phyloP scores from a whole-genome alignment of 176 grass and related monocot species.

The Otatea glauca region DNA sequence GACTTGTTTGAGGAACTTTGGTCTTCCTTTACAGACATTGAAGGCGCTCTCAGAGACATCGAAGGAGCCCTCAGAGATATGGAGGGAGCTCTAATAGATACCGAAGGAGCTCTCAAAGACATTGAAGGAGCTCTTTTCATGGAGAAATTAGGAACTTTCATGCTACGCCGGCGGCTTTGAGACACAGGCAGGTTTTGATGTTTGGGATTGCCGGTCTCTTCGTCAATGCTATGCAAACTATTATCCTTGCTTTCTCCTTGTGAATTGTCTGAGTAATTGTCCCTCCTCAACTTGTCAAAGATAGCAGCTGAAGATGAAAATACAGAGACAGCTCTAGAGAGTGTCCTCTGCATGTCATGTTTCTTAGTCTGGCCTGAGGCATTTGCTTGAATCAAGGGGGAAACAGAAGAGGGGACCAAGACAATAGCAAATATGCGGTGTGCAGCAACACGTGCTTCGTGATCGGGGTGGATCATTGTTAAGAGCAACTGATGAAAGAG shows the following conservation, averaged over 20 bases:
- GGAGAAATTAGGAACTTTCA: slow-evolving; percentile 73
- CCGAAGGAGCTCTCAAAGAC: slow-evolving; percentile 58
- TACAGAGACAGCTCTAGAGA: slow-evolving; percentile 95
- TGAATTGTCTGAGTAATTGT: slow-evolving; percentile 65
- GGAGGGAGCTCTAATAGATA: slow-evolving; percentile 55
- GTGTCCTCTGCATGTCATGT: slow-evolving; percentile 89
- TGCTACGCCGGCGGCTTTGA: slow-evolving; percentile 64
- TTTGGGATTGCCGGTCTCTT: slow-evolving; percentile 57
- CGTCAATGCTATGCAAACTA: slow-evolving; percentile 45
- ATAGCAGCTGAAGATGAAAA: slow-evolving; percentile 99
- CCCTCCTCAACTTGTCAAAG: slow-evolving; percentile 90
- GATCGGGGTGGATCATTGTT: slow-evolving; percentile 95
- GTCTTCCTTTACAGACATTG: slow-evolving; percentile 64
- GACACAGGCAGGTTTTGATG: slow-evolving; percentile 58
- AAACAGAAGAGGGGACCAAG: slow-evolving; percentile 94
- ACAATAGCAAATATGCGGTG: slow-evolving; percentile 99
- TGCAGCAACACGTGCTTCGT: slow-evolving; percentile 83
- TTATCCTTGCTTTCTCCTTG: slow-evolving; percentile 59
- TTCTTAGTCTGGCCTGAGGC: slow-evolving; percentile 48
- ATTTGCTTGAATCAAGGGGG: slow-evolving; percentile 56
- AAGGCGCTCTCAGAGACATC: slow-evolving; percentile 46
- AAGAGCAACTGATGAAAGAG: slow-evolving; percentile 95
- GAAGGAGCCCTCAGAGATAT: slow-evolving; percentile 53
- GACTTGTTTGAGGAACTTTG: slow-evolving; percentile 51
- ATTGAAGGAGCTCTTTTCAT: slow-evolving; percentile 65